phyloP scores from a whole-genome alignment of 2,329 filamentous ascomycete species.

The Periconia sp. region DNA sequence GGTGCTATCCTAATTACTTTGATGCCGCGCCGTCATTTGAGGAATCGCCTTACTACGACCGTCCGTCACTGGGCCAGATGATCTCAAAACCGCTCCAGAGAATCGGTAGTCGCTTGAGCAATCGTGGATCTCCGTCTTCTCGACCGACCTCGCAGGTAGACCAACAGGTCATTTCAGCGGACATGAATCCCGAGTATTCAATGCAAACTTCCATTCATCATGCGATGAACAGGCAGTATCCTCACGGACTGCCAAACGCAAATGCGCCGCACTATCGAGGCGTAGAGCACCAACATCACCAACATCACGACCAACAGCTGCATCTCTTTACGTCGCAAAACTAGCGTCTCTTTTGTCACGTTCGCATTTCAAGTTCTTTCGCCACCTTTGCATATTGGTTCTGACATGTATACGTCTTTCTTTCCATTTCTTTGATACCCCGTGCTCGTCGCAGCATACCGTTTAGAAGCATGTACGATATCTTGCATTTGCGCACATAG shows the following conservation, averaged over 20 bases:
- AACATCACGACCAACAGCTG: conserved; percentile 29
- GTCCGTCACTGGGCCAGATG: conserved; percentile 42
- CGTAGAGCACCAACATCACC: conserved; percentile 22
- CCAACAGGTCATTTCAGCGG: conserved; percentile 18
- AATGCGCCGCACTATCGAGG: conserved; percentile 22
- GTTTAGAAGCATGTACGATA: conserved; percentile 19
- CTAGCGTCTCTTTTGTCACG: conserved; percentile 6
- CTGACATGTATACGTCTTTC: conserved; percentile 12
- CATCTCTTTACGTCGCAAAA: conserved; percentile 22
- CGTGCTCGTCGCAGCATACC: conserved; percentile 16
- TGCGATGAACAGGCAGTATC: conserved; percentile 25
- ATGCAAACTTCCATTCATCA: conserved; percentile 24
- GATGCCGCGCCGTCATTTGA: conserved; percentile 42
- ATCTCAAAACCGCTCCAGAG: conserved; percentile 42
- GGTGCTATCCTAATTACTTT: conserved; percentile 44
- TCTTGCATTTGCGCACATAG: conserved; percentile 3
- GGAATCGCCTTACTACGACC: conserved; percentile 44
- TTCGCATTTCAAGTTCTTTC: conserved; percentile 5
- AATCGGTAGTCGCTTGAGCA: conserved; percentile 35
- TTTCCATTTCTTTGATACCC: conserved; percentile 18
- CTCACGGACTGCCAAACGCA: conserved; percentile 18
- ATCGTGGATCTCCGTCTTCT: conserved; percentile 30
- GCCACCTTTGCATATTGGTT: conserved; percentile 1
- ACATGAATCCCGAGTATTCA: conserved; percentile 30
- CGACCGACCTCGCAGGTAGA: conserved; percentile 29